These are phyloP conservation scores for Fomitopsis schrenkii DNA, from an alignment of 1,284 basidiomycete genomes.

Conservation along the genomic window DNA sequence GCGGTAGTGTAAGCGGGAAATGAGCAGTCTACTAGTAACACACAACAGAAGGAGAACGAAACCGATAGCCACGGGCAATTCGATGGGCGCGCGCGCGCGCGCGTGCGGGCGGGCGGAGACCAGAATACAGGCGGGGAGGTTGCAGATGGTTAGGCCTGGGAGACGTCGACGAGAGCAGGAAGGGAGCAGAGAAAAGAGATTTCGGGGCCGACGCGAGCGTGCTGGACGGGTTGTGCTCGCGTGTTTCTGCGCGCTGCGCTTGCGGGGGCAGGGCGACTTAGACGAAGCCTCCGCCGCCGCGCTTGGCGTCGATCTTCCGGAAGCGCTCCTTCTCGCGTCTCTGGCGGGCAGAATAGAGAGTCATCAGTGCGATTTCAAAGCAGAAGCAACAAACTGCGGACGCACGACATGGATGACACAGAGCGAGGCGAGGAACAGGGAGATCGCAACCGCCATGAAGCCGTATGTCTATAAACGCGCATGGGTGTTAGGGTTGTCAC, in stretches of 20 bases:
- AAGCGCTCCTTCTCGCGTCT: constrained; percentile 77
- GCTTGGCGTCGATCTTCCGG: constrained; percentile 82
- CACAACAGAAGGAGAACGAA: constrained; percentile 9
- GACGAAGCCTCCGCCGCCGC: constrained; percentile 79
- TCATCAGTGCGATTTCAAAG: neutral
- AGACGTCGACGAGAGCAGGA: constrained; percentile 1
- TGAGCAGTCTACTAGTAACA: constrained; percentile 4
- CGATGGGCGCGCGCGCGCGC: neutral
- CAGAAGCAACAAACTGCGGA: neutral
- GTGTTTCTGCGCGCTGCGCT: neutral
- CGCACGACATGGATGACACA: constrained; percentile 81
- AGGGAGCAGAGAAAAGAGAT: constrained; percentile 1
- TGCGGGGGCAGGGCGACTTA: constrained; percentile 35
- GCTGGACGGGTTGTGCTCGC: neutral
- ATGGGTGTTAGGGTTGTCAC: neutral
- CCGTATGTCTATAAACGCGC: constrained; percentile 52
- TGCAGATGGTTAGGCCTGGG: constrained; percentile 3
- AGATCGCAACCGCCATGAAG: constrained; percentile 75
- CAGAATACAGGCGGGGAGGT: neutral
- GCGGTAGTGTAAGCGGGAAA: neutral
- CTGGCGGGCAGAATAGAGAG: constrained; percentile 33
- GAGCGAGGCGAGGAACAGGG: constrained; percentile 71
- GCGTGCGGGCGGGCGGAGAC: neutral
- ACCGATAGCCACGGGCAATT: constrained; percentile 2
- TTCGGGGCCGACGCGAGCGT: neutral